Base-by-base conservation (phyloP, 306 rosid species). In the Vigna radiata region DNA sequence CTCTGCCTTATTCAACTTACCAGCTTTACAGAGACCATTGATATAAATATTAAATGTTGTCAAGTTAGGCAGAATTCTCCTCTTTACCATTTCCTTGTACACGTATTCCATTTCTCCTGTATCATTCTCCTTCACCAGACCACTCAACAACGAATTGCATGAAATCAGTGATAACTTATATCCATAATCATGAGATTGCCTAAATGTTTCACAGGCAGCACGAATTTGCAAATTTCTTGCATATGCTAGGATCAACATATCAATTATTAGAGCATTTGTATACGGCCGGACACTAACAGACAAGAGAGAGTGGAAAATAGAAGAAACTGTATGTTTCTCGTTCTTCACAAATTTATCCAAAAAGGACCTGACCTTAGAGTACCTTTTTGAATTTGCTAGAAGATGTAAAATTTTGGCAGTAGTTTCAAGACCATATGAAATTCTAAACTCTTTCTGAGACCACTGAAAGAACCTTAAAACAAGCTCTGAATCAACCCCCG, bases 21-120 rank as follows among this genome's bases (percentile, higher is more conserved):
- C 98, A 73, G 82, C 90, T 81, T 90, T 91, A 77, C 96, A 94
- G 13, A 94, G 85, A 67, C 98, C 98, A 77, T 88, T 86, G 62
- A 90, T 79, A 68, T 85, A 89, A 52, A 84, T 83, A 71, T 84
- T 91, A 64, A 90, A 91, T 17, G 93, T 90, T 77, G 73, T 75
- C 86, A 87, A 68, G 84, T 94, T 77, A 44, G 86, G 90, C 25
- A 66, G 73, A 81, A 88, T 72, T 72, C 84, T 87, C 81, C 92
- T 90, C 73, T 81, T 90, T 52, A 86, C 85, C 86, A 91, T 87
- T 76, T 85, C 96, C 80, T 84, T 83, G 52, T 86, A 88, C 77
- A 87, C 83, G 77, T 68, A 75, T 55, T 91, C 93, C 86, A 84
- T 83, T 50, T 70, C 53, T 77, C 87, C 85, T 36, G 72, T 79